Conservation (phyloP, 306 rosid genomes). For the Trifolium fragiferum region DNA sequence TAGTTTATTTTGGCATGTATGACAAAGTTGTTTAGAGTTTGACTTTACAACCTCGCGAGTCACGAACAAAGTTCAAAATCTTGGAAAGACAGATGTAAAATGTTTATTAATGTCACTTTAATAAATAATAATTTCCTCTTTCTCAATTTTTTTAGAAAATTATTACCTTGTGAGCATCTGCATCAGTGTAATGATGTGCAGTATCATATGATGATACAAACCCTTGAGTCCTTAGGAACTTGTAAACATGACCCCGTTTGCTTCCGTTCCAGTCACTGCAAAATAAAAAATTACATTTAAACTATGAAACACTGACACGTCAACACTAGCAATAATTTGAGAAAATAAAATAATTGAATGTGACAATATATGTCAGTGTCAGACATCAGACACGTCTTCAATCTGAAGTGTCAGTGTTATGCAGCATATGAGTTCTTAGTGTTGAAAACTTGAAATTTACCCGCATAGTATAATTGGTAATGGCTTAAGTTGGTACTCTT, state of each 20-base stretch:
- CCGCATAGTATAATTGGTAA: slow-evolving; percentile 87
- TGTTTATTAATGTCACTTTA: not conserved
- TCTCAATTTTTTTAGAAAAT: too few species aligned
- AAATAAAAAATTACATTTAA: slow-evolving; percentile 25
- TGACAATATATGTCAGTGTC: not conserved
- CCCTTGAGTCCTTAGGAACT: slow-evolving; percentile 86
- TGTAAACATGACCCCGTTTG: slow-evolving; percentile 87
- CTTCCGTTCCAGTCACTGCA: slow-evolving; percentile 95
- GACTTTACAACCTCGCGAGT: too few species aligned
- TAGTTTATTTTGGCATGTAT: too few species aligned
- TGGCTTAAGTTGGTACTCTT: slow-evolving; percentile 71
- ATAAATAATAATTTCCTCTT: too few species aligned
- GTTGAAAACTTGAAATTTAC: slow-evolving; percentile 58
- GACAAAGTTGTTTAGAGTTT: too few species aligned
- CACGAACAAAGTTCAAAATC: too few species aligned
- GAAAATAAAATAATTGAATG: not conserved
- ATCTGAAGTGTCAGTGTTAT: not conserved
- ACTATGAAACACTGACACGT: not conserved
- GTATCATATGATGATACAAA: slow-evolving; percentile 90
- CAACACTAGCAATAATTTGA: not conserved
- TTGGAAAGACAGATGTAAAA: too few species aligned
- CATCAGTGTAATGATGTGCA: slow-evolving; percentile 85
- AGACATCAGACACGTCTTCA: not conserved
- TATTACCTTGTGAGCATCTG: slow-evolving; percentile 83
- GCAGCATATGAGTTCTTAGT: not conserved